Percentiles rank a stretch among this genome's conserved stretches.
Conservation (phyloP, 768 basidiomycete genomes). For the Rubroboletus pulcherrimus region DNA sequence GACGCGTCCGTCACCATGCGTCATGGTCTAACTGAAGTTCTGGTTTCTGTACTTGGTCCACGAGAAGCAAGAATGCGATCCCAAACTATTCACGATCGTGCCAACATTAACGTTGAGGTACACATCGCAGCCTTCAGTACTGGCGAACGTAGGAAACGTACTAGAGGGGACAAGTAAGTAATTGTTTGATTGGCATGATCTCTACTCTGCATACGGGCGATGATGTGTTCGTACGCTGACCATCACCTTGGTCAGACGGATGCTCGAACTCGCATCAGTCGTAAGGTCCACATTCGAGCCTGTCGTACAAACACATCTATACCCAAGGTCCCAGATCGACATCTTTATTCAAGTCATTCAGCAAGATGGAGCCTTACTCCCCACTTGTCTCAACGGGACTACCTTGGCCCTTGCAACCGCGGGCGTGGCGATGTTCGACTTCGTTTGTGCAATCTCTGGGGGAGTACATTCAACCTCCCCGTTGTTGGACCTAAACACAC, state of each 20-base stretch:
- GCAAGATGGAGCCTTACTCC: conserved; percentile 89
- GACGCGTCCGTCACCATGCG: conserved; percentile 83
- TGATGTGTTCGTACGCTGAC: background rate
- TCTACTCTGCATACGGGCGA: background rate
- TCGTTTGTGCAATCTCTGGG: conserved; percentile 85
- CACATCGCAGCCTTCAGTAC: conserved; percentile 84
- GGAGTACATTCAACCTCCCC: conserved; percentile 81
- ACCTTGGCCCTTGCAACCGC: conserved; percentile 88
- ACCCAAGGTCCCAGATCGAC: conserved; percentile 93
- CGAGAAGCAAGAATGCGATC: conserved; percentile 82
- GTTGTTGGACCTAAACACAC: conserved; percentile 79
- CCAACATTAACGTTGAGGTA: conserved; percentile 86
- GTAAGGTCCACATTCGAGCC: conserved; percentile 96
- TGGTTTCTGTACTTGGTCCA: conserved; percentile 88
- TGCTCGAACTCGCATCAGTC: conserved; percentile 80
- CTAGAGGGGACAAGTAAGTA: conserved; percentile 83
- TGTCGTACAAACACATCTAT: conserved; percentile 84
- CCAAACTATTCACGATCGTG: conserved; percentile 81
- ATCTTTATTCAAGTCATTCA: conserved; percentile 90
- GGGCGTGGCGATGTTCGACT: conserved; percentile 87
- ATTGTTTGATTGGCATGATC: background rate
- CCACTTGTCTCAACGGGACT: conserved; percentile 91
- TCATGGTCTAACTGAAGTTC: conserved; percentile 88
- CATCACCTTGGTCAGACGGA: conserved; percentile 50
- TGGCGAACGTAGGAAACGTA: conserved; percentile 70